phyloP scores from a whole-genome alignment of 169 alveolate species.

The Blepharisma undulans region DNA sequence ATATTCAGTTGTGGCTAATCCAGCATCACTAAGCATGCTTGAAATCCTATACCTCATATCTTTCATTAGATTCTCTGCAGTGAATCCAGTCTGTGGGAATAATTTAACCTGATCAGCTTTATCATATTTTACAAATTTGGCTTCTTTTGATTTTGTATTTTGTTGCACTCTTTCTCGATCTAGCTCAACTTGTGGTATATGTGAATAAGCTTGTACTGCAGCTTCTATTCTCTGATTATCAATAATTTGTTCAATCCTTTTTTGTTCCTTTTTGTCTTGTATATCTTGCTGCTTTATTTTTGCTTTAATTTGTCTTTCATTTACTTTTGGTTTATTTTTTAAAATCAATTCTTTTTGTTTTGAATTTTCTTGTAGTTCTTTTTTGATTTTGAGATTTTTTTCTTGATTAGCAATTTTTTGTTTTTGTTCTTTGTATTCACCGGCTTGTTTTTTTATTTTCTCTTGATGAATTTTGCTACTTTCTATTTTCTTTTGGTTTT shows the following conservation, averaged over 20 bases:
- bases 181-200: conserved; percentile 77
- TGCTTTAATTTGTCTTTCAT: conserved; percentile 49
- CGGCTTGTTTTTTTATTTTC: background rate
- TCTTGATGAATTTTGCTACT: background rate
- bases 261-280: conserved; percentile 54
- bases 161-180: conserved; percentile 76
- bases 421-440: background rate
- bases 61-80: conserved; percentile 80
- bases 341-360: too few relatives aligned
- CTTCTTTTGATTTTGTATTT: conserved; percentile 65
- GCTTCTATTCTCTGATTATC: conserved; percentile 69
- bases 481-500: background rate
- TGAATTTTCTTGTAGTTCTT: conserved; percentile 26
- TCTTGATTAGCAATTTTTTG: background rate
- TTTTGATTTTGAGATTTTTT: background rate
- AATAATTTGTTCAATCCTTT: conserved; percentile 35
- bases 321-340: conserved; percentile 47
- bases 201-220: conserved; percentile 72
- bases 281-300: conserved; percentile 54
- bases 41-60: conserved; percentile 82
- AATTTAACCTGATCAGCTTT: conserved; percentile 50
- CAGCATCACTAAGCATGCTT: conserved; percentile 79
- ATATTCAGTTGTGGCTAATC: conserved; percentile 64
- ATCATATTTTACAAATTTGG: conserved; percentile 72
- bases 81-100: conserved; percentile 60